phyloP scores from a whole-genome alignment of 768 basidiomycete genomes.

The Tephrocybe sp. region DNA sequence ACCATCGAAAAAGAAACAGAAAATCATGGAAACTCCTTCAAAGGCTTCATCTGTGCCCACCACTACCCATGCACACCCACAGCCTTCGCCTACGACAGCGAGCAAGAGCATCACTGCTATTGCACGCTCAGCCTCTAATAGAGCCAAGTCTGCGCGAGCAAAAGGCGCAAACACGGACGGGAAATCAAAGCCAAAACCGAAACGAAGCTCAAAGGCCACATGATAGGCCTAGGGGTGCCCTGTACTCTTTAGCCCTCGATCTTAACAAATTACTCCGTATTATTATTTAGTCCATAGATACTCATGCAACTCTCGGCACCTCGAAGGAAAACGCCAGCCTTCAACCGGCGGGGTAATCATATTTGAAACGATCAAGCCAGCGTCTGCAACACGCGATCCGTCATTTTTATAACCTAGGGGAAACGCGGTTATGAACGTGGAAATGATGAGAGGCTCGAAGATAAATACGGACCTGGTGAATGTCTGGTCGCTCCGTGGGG shows the following conservation, averaged over 20 bases:
- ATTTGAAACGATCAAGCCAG: constrained; percentile 40
- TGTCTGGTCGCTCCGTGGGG: constrained; percentile 80
- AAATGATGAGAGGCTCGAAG: too few species aligned
- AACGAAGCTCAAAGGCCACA: background rate
- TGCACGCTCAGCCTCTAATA: constrained; percentile 34
- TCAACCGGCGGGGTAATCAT: background rate
- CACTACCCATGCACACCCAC: background rate
- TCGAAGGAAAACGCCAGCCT: background rate
- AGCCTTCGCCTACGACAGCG: constrained; percentile 10
- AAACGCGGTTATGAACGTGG: background rate
- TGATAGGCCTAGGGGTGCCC: background rate
- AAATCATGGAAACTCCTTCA: constrained; percentile 15
- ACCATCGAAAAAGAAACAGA: constrained; percentile 20
- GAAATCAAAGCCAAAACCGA: constrained; percentile 14
- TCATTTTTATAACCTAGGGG: constrained; percentile 62
- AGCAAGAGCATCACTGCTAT: constrained; percentile 28
- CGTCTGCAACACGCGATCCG: constrained; percentile 62
- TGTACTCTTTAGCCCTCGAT: background rate
- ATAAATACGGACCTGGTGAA: constrained; percentile 89
- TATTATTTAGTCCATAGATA: constrained; percentile 9
- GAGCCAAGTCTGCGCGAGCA: constrained; percentile 37
- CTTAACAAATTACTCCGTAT: constrained; percentile 7
- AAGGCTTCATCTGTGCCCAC: constrained; percentile 5
- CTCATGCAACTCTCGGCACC: background rate
- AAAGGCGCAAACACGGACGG: constrained; percentile 19